Evolutionary conservation across 306 rosid species (phyloP).

Genomic region (Prunus mongolica): DNA sequence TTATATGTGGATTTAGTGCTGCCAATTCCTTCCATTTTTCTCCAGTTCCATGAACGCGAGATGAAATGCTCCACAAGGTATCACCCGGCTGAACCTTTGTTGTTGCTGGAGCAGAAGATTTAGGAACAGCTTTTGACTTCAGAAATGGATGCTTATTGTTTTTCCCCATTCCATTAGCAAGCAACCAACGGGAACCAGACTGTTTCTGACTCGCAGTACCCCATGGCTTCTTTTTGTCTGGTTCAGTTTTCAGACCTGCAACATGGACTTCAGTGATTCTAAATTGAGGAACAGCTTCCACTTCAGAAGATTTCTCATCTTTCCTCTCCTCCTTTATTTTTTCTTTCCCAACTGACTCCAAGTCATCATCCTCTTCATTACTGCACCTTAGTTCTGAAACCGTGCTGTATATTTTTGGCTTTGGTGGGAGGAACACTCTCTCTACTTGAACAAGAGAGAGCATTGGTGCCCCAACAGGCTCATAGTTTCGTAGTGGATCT

Average conservation of each 20-base stretch:
- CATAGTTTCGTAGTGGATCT: conserved; percentile 79
- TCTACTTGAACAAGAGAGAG: conserved; percentile 86
- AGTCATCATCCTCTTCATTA: conserved; percentile 42
- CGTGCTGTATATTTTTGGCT: conserved; percentile 52
- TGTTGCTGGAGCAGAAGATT: conserved; percentile 33
- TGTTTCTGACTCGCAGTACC: conserved; percentile 53
- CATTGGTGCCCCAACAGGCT: conserved; percentile 89
- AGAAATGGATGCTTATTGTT: conserved; percentile 47
- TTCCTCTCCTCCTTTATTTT: conserved; percentile 37
- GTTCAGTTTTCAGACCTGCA: conserved; percentile 62
- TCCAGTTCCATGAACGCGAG: conserved; percentile 56
- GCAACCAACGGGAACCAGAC: conserved; percentile 89
- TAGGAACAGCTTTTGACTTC: conserved; percentile 51
- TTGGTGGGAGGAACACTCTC: conserved; percentile 78
- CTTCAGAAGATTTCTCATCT: conserved; percentile 42
- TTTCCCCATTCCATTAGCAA: conserved; percentile 91
- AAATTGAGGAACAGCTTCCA: conserved; percentile 62
- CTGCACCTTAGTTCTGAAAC: conserved; percentile 42
- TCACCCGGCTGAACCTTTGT: conserved; percentile 69
- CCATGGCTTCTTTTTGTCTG: conserved; percentile 57
- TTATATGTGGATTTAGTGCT: conserved; percentile 50
- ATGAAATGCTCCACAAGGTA: conserved; percentile 79
- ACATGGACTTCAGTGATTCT: conserved; percentile 74
- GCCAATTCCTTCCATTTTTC: conserved; percentile 66
- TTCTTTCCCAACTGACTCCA: conserved; percentile 30